Base-by-base conservation (phyloP, 441 rosid genomes). In the Populus hybrid region DNA sequence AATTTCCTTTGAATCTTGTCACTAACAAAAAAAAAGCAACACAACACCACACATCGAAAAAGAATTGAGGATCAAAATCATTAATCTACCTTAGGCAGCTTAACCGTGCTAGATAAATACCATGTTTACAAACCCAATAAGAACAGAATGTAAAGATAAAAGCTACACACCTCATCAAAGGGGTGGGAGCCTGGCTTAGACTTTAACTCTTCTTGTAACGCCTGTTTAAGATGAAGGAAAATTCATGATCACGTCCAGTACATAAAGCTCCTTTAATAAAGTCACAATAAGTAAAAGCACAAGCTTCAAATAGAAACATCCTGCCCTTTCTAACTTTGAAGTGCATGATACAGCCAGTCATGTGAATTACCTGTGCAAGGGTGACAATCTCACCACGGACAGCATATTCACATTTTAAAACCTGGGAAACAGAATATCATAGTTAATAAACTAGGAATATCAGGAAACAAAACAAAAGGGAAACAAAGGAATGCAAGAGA, bases 301-400 rank as follows among this genome's bases (percentile, higher is more conserved):
- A 50, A 50, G 1, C n/a, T 50, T 50, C 18, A 50, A 50, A 50
- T 14, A 50, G 57, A 50, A 50, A 50, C 57, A 50, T 5, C 20
- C 57, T 14, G 57, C 57, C 57, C 57, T 50, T 14, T 14, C n/a
- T 50, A 50, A 14, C 59, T 50, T 50, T 50, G 20, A 50, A 16
- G 59, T 50, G 59, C 8, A 50, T 50, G 6, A 50, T 5, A 50
- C 59, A 16, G 59, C 59, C 59, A 16, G 20, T 14, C 59, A 50
- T 14, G n/a, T 36, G 35, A 8, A 53, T 61, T 82, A 95, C 99
- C 95, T 91, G 95, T 35, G 99, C 99, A 83, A 95, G 84, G 85
- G 84, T 82, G 86, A 94, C 98, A 81, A 95, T 91, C 81, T 95
- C 99, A 21, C 99, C 98, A 66, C 99, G 97, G 61, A 95, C 99